Percentiles rank a stretch among this genome's conserved stretches.
phyloP scores from a whole-genome alignment of 352 stramenopile genomes.

The Pythium apleroticum region DNA sequence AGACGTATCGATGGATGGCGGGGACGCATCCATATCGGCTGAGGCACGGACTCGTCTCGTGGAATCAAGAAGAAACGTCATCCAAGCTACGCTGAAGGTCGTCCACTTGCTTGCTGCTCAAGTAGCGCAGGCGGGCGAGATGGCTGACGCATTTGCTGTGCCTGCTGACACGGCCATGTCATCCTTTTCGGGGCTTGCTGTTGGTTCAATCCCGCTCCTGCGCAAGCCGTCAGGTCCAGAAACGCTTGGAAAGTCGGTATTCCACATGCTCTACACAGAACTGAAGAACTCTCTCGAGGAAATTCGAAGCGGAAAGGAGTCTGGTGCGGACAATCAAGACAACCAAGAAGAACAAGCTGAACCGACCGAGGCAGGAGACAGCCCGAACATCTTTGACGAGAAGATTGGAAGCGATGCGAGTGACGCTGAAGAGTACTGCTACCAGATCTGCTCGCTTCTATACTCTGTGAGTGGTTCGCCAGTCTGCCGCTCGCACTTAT shows the following conservation, averaged over 20 bases:
- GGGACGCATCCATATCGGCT: slow-evolving; percentile 17
- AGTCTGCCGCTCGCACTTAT: slow-evolving; percentile 81
- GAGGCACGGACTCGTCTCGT: slow-evolving; percentile 45
- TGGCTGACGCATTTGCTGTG: slow-evolving; percentile 54
- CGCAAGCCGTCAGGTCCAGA: slow-evolving; percentile 84
- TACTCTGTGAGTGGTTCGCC: slow-evolving; percentile 86
- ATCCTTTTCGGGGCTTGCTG: slow-evolving; percentile 39
- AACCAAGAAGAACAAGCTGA: slow-evolving; percentile 12
- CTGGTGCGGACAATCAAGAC: neutral
- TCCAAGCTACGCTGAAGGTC: slow-evolving; percentile 85
- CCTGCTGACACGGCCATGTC: slow-evolving; percentile 45
- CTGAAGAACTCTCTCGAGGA: slow-evolving; percentile 85
- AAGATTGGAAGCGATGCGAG: slow-evolving; percentile 23
- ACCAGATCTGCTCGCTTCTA: slow-evolving; percentile 86
- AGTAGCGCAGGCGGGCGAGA: slow-evolving; percentile 77
- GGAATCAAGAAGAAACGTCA: slow-evolving; percentile 72
- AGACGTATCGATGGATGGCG: slow-evolving; percentile 14
- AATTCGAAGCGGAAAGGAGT: slow-evolving; percentile 36
- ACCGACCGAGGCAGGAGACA: slow-evolving; percentile 36
- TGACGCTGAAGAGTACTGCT: slow-evolving; percentile 86
- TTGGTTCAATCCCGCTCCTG: slow-evolving; percentile 74
- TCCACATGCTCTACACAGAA: slow-evolving; percentile 91
- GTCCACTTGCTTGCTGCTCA: slow-evolving; percentile 88
- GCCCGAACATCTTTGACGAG: slow-evolving; percentile 4
- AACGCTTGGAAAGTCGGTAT: slow-evolving; percentile 89